phyloP scores from a whole-genome alignment of 2,329 filamentous ascomycete genomes.

The Claviceps sp. region DNA sequence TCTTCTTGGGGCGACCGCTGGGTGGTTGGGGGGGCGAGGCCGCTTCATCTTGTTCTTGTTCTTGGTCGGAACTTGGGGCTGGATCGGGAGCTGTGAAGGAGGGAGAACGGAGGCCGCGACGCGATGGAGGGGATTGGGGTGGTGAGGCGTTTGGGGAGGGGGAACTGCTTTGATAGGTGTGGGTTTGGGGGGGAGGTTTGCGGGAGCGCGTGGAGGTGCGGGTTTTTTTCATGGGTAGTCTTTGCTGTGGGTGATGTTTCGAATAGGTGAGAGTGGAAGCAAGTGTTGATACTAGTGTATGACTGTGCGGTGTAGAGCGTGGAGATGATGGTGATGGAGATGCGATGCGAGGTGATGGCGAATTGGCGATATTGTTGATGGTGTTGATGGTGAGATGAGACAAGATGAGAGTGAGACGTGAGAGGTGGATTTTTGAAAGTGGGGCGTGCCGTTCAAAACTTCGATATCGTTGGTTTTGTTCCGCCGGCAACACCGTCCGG shows the following conservation, averaged over 20 bases:
- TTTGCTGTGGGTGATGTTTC: no score
- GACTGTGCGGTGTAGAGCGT: background rate
- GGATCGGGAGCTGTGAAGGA: constrained; percentile 15
- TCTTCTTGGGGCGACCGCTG: background rate
- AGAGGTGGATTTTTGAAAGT: background rate
- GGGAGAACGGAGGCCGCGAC: constrained; percentile 5
- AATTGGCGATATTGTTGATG: background rate
- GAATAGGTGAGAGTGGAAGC: no score
- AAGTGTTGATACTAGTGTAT: no score
- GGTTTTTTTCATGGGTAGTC: constrained; percentile 19
- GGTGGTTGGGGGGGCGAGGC: background rate
- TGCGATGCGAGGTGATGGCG: background rate
- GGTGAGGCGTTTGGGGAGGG: background rate
- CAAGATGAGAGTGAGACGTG: background rate
- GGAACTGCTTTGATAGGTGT: constrained; percentile 19
- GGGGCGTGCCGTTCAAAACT: background rate
- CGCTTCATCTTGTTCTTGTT: constrained; percentile 19
- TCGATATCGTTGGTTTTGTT: background rate
- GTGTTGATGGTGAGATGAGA: background rate
- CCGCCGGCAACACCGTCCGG: no score
- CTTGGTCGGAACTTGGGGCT: background rate
- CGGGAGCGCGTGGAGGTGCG: constrained; percentile 24
- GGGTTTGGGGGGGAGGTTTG: constrained; percentile 19
- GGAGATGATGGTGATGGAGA: background rate
- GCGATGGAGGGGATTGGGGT: background rate